Evolutionary conservation across 2,329 filamentous ascomycete genomes (phyloP).

Genomic region (Metarhizium humberi): DNA sequence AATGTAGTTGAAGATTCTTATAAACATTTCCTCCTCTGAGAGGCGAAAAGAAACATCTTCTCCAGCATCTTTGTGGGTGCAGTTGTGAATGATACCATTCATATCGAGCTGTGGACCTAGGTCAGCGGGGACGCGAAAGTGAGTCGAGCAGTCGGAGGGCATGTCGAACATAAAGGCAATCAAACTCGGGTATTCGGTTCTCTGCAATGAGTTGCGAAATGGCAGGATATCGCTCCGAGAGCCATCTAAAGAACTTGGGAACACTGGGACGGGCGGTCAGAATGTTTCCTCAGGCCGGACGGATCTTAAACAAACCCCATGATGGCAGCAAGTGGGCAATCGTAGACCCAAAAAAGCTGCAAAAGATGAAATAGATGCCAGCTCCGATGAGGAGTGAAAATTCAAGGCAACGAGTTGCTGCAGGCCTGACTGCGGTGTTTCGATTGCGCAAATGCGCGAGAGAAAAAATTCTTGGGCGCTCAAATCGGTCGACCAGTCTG

Average conservation of each 20-base stretch:
- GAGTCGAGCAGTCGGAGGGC: not conserved
- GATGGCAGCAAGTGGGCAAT: conserved; percentile 3
- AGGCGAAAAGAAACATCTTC: conserved; percentile 87
- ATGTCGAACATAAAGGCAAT: conserved; percentile 72
- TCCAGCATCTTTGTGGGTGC: conserved; percentile 85
- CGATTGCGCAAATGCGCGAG: not conserved
- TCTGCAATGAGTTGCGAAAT: conserved; percentile 98
- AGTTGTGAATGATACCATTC: conserved; percentile 99
- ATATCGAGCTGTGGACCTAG: conserved; percentile 60
- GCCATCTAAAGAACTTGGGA: conserved; percentile 96
- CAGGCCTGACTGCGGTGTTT: not conserved
- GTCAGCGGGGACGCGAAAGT: conserved; percentile 10
- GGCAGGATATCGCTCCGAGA: conserved; percentile 96
- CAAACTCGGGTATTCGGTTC: conserved; percentile 98
- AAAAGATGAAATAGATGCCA: not conserved
- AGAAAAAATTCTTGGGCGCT: not conserved
- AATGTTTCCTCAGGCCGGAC: conserved; percentile 4
- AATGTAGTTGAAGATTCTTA: conserved; percentile 99
- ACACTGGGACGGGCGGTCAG: conserved; percentile 33
- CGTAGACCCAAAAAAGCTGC: not conserved
- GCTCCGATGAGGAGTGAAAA: not conserved
- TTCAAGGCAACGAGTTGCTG: not conserved
- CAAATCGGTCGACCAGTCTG: not conserved
- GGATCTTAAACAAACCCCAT: conserved; percentile 20
- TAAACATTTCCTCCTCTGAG: conserved; percentile 98